phyloP scores from a whole-genome alignment of 305 asterid species.

The Fraxinus angustifolia region DNA sequence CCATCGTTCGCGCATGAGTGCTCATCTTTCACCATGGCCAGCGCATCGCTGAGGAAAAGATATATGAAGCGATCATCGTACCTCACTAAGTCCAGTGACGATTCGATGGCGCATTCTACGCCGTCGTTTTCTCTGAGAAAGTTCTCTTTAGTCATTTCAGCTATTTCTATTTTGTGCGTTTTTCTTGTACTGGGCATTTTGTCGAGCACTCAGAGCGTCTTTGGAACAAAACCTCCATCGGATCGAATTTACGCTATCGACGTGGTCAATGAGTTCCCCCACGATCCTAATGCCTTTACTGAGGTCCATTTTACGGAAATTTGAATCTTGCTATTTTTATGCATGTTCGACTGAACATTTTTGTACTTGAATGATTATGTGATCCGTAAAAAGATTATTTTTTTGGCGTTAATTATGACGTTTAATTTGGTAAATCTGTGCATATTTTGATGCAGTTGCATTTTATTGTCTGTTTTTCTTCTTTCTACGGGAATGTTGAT shows the following conservation, averaged over 20 bases:
- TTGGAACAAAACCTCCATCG: constrained; percentile 20
- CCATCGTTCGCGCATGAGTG: background rate
- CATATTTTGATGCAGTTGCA: constrained; percentile 3
- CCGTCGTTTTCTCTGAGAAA: constrained; percentile 14
- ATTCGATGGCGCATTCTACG: constrained; percentile 15
- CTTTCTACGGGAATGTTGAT: background rate
- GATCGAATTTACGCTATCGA: constrained; percentile 43
- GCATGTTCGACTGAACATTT: background rate
- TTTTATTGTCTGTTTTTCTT: background rate
- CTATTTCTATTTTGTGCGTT: constrained; percentile 25
- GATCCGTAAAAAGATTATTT: constrained; percentile 1
- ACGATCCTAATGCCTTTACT: constrained; percentile 74
- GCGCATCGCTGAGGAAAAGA: constrained; percentile 25
- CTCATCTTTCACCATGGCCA: constrained; percentile 8
- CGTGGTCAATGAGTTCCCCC: constrained; percentile 70
- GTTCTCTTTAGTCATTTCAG: constrained; percentile 25
- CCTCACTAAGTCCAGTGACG: constrained; percentile 12
- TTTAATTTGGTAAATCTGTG: background rate
- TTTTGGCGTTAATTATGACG: background rate
- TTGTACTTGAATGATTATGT: background rate
- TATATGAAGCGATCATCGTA: constrained; percentile 13
- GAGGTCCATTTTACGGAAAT: constrained; percentile 43
- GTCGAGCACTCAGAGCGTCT: constrained; percentile 24
- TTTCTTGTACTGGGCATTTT: constrained; percentile 35
- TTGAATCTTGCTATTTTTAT: background rate